Conservation (phyloP, 306 rosid genomes). For the Cercis canadensis region DNA sequence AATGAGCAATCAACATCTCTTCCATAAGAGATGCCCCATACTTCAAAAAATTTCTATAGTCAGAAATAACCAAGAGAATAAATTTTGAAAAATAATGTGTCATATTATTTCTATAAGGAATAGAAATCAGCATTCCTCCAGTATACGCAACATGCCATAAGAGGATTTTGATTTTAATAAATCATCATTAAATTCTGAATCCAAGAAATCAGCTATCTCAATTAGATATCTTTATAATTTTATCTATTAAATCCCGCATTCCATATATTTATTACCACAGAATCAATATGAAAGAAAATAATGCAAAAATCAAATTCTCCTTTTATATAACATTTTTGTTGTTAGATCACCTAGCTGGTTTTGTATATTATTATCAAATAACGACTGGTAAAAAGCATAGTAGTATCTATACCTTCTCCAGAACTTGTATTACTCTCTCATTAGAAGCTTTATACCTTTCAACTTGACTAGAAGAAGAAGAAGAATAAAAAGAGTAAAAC, state of each 20-base stretch:
- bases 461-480: slow-evolving; percentile 44
- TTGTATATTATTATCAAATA: neutral
- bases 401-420: slow-evolving; percentile 70
- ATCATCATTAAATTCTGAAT: too few relatives aligned
- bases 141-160: neutral
- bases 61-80: slow-evolving; percentile 30
- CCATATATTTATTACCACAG: neutral
- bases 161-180: neutral
- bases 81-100: slow-evolving; percentile 28
- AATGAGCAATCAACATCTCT: slow-evolving; percentile 75
- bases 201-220: too few relatives aligned
- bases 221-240: neutral
- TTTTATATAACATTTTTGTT: neutral
- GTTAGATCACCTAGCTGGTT: too few relatives aligned
- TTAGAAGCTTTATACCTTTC: slow-evolving; percentile 71
- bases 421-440: slow-evolving; percentile 64
- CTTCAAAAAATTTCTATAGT: slow-evolving; percentile 43
- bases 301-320: neutral
- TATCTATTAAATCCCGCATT: neutral
- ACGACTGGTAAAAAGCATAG: neutral
- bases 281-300: neutral
- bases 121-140: slow-evolving; percentile 2
- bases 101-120: slow-evolving; percentile 14
- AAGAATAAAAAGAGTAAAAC: too few relatives aligned
- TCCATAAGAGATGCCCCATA: slow-evolving; percentile 79